Evolutionary conservation across 345 rosid genomes (phyloP).

Genomic region (Crucihimalaya himalaica): DNA sequence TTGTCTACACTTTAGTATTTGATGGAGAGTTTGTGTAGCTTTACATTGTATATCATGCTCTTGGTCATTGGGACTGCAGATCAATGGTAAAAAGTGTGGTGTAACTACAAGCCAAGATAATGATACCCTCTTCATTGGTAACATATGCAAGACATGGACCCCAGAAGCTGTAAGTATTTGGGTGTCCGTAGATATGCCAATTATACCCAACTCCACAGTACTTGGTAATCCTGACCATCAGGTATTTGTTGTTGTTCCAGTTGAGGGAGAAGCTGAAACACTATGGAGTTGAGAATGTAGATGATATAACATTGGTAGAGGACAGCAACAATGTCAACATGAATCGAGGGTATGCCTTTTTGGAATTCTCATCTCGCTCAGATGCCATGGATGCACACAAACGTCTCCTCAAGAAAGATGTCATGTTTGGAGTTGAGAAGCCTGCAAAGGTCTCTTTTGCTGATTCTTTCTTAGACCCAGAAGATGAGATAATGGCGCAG

Average conservation of each 20-base stretch:
- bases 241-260: conserved; percentile 58
- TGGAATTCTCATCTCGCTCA: conserved; percentile 90
- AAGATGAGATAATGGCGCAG: conserved; percentile 98
- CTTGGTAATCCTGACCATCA: conserved; percentile 31
- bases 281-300: conserved; percentile 86
- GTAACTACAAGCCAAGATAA: conserved; percentile 96
- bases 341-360: conserved; percentile 98
- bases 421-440: conserved; percentile 91
- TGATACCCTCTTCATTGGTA: conserved; percentile 93
- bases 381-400: conserved; percentile 96
- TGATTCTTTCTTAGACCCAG: conserved; percentile 91
- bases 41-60: conserved; percentile 38
- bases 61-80: conserved; percentile 65
- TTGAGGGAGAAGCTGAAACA: conserved; percentile 96
- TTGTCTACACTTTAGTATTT: conserved; percentile 42
- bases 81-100: conserved; percentile 95
- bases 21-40: conserved; percentile 41
- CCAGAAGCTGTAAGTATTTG: conserved; percentile 85
- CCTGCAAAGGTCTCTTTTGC: conserved; percentile 98
- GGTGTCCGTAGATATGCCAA: conserved; percentile 38
- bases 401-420: conserved; percentile 88
- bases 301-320: conserved; percentile 90
- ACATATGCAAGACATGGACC: conserved; percentile 96
- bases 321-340: conserved; percentile 80
- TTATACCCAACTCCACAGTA: conserved; percentile 36